Evolutionary conservation across 2,329 filamentous ascomycete genomes (phyloP), one percentile per base, ranked within the genome.

Genomic region (Colletotrichum magnum): DNA sequence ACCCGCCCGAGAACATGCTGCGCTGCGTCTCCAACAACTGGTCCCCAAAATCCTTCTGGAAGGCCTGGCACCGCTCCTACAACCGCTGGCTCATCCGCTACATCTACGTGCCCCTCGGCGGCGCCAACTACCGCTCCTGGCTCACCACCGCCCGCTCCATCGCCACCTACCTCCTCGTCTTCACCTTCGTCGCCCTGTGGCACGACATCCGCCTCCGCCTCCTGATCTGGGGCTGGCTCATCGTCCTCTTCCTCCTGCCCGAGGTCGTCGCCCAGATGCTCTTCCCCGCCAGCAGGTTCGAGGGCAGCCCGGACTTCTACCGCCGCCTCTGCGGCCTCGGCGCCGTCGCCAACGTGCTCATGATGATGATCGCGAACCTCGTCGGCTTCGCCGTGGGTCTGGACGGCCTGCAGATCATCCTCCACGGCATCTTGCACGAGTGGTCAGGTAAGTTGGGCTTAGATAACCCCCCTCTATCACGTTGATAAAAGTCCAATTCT

Each of bases 1-100:
- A 99, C 77, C 94, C 96, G 0, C 95, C 96, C 0, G 96, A 99
- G 82, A 99, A 99, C 83, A 98, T 99, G 94, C 89, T 98, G 63
- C 93, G 96, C 74, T 99, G 97, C 81, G 94, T 98, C 82, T 95
- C 91, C 77, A 90, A 99, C 84, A 98, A 98, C 80, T 98, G 95
- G 84, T 95, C 92, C 72, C 92, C 94, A 0, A 87, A 95, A 48
- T 91, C 92, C 21, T 99, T 99, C 83, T 99, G 96, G 96, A 93
- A 96, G 71, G 91, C 90, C 39, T 99, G 97, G 97, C 96, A 99
- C 81, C 91, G 95, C 60, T 94, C 90, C 72, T 98, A 94, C 85
- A 98, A 98, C 82, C 92, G 94, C 73, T 99, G 95, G 94, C 88
- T 96, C 66, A 87, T 98, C 58, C 91, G 96, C 26, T 99, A 99